A percentile compares a stretch with the other conserved stretches of the same genome.
Evolutionary conservation across 2,329 filamentous ascomycete species (phyloP).

Genomic region (Venturia oleaginea): DNA sequence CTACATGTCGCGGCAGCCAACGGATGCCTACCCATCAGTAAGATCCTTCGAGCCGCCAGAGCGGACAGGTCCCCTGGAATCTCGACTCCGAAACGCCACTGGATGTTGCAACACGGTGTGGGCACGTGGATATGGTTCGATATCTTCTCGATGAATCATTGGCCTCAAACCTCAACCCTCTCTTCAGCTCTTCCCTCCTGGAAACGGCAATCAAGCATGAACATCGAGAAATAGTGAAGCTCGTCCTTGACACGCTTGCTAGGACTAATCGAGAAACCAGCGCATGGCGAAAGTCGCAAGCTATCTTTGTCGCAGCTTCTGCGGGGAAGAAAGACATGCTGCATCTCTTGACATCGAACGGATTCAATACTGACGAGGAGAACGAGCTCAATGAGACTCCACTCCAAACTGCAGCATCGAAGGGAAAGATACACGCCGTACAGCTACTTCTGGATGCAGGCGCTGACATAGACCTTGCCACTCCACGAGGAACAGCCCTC

Average conservation of each 20-base stretch:
- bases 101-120: not conserved
- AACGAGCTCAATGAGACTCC: not conserved
- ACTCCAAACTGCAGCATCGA: not conserved
- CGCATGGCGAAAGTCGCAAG: not conserved
- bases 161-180: not conserved
- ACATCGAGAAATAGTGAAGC: not conserved
- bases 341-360: not conserved
- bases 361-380: not conserved
- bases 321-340: not conserved
- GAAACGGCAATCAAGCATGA: not conserved
- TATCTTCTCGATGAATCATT: not conserved
- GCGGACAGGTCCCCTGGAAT: not conserved
- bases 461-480: not conserved
- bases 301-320: not conserved
- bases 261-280: not conserved
- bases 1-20: constrained; percentile 6
- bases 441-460: not conserved
- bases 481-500: not conserved
- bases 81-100: not conserved
- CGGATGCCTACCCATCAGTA: not conserved
- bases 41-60: not conserved
- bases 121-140: not conserved
- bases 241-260: not conserved
- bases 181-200: not conserved
- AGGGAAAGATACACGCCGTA: not conserved